Evolutionary conservation across 2,329 filamentous ascomycete species (phyloP).

Genomic region (Penicillium frequentans): DNA sequence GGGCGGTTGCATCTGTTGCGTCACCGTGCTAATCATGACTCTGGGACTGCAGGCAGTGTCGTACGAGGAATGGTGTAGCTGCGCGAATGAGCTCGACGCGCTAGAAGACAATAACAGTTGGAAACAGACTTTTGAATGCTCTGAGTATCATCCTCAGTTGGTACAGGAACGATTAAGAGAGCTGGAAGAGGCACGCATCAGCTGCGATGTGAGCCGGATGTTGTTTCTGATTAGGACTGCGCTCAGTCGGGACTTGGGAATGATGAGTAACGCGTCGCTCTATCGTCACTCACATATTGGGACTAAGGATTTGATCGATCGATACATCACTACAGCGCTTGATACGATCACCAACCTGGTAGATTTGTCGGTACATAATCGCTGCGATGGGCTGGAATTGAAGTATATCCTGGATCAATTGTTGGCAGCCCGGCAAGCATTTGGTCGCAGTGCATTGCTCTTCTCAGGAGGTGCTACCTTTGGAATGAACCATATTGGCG

Average conservation of each 20-base stretch:
- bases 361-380: conserved; percentile 56
- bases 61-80: conserved; percentile 70
- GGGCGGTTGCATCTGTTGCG: conserved; percentile 9
- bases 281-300: conserved; percentile 84
- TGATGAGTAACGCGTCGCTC: conserved; percentile 78
- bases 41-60: conserved; percentile 59
- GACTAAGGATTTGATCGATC: conserved; percentile 83
- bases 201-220: conserved; percentile 73
- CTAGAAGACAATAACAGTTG: conserved; percentile 79
- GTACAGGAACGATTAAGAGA: conserved; percentile 69
- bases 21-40: conserved; percentile 10
- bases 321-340: conserved; percentile 78
- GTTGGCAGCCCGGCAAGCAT: conserved; percentile 72
- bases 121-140: conserved; percentile 68
- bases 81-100: conserved; percentile 73
- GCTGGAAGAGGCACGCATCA: conserved; percentile 71
- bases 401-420: conserved; percentile 66
- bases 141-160: conserved; percentile 70
- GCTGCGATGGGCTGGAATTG: conserved; percentile 57
- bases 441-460: conserved; percentile 79
- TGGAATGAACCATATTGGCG: conserved; percentile 89
- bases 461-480: conserved; percentile 86
- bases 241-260: conserved; percentile 76
- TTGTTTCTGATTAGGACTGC: conserved; percentile 77
- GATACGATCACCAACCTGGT: conserved; percentile 72